A percentile compares a stretch with the other conserved stretches of the same genome.
These are phyloP conservation scores for Fermentozyma sake DNA, from an alignment of 1,139 yeast species.

Conservation along the genomic window DNA sequence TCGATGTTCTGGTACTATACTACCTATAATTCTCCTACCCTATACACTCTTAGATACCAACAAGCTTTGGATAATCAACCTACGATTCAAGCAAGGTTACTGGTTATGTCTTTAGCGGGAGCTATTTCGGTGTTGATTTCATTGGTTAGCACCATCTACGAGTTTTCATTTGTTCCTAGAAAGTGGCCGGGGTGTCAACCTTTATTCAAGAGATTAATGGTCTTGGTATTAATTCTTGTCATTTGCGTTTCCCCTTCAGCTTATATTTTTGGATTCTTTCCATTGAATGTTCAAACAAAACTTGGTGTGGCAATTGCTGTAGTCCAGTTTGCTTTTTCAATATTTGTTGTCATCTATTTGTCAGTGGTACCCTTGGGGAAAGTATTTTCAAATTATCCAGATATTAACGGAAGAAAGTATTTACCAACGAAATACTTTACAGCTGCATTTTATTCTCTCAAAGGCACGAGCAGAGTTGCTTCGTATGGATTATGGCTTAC, in stretches of 20 bases:
- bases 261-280: slow-evolving; percentile 28
- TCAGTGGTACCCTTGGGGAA: slow-evolving; percentile 44
- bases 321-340: slow-evolving; percentile 42
- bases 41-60: slow-evolving; percentile 48
- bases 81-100: slow-evolving; percentile 38
- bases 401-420: slow-evolving; percentile 18
- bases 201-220: slow-evolving; percentile 26
- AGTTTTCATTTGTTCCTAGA: slow-evolving; percentile 49
- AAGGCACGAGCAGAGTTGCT: slow-evolving; percentile 35
- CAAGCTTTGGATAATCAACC: slow-evolving; percentile 47
- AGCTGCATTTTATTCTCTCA: slow-evolving; percentile 29
- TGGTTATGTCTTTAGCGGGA: slow-evolving; percentile 51
- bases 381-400: slow-evolving; percentile 28
- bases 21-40: slow-evolving; percentile 47
- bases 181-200: slow-evolving; percentile 54
- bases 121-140: slow-evolving; percentile 42
- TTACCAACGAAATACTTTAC: slow-evolving; percentile 35
- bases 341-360: slow-evolving; percentile 38
- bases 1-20: slow-evolving; percentile 60
- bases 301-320: slow-evolving; percentile 35
- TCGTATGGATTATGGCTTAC: slow-evolving; percentile 46
- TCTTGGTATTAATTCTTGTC: slow-evolving; percentile 24
- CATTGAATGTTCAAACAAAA: slow-evolving; percentile 20
- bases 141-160: slow-evolving; percentile 39
- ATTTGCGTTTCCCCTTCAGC: slow-evolving; percentile 38